Percentiles rank a stretch among this genome's conserved stretches.
Evolutionary conservation across 2,329 filamentous ascomycete genomes (phyloP).

Genomic region (Pestalotiopsis sp.): DNA sequence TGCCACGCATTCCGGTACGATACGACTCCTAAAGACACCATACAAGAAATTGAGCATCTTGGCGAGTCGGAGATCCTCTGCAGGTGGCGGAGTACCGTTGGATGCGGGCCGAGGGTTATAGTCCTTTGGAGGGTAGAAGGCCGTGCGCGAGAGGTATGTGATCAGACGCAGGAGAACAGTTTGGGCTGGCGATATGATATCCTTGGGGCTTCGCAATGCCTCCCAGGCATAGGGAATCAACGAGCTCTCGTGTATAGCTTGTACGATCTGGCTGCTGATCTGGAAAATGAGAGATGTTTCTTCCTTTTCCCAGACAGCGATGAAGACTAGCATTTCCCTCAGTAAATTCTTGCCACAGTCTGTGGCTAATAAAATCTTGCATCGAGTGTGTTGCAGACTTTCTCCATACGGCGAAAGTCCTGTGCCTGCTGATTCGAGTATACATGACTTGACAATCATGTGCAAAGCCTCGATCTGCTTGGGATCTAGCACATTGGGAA

Average conservation of each 20-base stretch:
- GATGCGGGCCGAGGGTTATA: slow-evolving; percentile 30
- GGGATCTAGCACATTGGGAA: slow-evolving; percentile 90
- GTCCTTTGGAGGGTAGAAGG: slow-evolving; percentile 41
- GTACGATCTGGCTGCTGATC: slow-evolving; percentile 93
- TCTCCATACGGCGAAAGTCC: slow-evolving; percentile 68
- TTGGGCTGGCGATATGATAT: slow-evolving; percentile 94
- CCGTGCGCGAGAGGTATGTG: slow-evolving; percentile 81
- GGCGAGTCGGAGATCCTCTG: slow-evolving; percentile 56
- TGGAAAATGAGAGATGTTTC: slow-evolving; percentile 95
- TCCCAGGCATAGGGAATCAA: slow-evolving; percentile 92
- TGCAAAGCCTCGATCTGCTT: slow-evolving; percentile 95
- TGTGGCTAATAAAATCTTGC: slow-evolving; percentile 85
- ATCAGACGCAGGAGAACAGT: slow-evolving; percentile 90
- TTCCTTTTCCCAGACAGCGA: slow-evolving; percentile 94
- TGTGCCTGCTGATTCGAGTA: slow-evolving; percentile 79
- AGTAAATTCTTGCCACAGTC: slow-evolving; percentile 90
- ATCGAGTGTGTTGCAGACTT: slow-evolving; percentile 88
- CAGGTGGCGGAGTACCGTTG: slow-evolving; percentile 32
- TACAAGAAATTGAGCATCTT: slow-evolving; percentile 86
- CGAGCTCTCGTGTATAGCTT: slow-evolving; percentile 86
- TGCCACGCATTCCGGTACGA: slow-evolving; percentile 93
- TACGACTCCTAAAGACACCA: slow-evolving; percentile 86
- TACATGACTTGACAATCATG: slow-evolving; percentile 96
- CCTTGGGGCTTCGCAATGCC: slow-evolving; percentile 87
- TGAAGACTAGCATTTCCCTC: slow-evolving; percentile 90